Evolutionary conservation across 2,329 filamentous ascomycete genomes (phyloP).

Genomic region (Capronia americana): DNA sequence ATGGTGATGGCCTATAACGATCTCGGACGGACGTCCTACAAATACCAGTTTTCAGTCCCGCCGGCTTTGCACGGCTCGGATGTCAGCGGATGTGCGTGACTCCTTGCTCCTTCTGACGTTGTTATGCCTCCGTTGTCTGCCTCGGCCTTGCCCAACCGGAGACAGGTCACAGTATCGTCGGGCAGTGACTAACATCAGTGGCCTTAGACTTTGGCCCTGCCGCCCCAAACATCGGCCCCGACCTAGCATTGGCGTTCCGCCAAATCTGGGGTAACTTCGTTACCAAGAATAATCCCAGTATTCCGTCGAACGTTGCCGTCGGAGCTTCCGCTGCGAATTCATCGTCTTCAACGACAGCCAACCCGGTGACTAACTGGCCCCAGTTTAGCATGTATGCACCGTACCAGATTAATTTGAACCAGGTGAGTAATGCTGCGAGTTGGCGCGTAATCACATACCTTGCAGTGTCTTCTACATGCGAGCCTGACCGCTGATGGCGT

Average conservation of each 20-base stretch:
- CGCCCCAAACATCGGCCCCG: constrained; percentile 40
- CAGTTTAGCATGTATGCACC: constrained; percentile 45
- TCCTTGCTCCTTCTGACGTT: not conserved
- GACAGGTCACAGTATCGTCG: not conserved
- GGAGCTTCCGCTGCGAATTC: constrained; percentile 34
- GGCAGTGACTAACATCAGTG: not conserved
- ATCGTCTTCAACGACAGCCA: constrained; percentile 37
- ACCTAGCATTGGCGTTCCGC: constrained; percentile 50
- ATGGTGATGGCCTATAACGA: constrained; percentile 58
- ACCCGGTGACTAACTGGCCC: constrained; percentile 45
- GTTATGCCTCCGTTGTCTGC: not conserved
- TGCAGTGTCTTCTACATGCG: not conserved
- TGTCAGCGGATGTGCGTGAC: constrained; percentile 6
- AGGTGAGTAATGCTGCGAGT: constrained; percentile 1
- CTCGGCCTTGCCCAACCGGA: not conserved
- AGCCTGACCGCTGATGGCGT: not conserved
- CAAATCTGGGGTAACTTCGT: constrained; percentile 58
- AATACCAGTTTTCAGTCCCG: constrained; percentile 60
- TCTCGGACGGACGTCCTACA: constrained; percentile 58
- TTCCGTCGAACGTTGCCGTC: constrained; percentile 44
- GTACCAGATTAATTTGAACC: constrained; percentile 54
- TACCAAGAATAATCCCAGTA: constrained; percentile 50
- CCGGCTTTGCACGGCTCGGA: constrained; percentile 63
- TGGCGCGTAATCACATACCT: not conserved
- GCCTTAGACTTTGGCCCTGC: constrained; percentile 28